These are phyloP conservation scores for Nakazawaea molendinolei DNA, from an alignment of 805 yeast genomes.

Conservation along the genomic window DNA sequence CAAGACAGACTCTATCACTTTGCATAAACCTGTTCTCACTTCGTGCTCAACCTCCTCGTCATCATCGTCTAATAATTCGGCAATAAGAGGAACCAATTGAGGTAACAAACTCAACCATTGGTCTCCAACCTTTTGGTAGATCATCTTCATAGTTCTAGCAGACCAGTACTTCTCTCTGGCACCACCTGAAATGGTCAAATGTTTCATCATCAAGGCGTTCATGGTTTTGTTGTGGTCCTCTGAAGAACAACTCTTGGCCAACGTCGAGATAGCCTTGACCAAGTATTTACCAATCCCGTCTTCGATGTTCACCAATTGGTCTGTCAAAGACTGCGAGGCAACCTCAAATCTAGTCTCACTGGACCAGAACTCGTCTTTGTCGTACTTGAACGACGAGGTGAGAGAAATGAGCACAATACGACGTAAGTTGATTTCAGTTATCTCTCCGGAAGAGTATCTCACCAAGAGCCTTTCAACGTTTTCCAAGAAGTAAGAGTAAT, in stretches of 20 bases:
- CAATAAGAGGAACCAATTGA: slow-evolving; percentile 90
- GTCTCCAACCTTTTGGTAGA: slow-evolving; percentile 90
- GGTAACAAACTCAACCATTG: slow-evolving; percentile 90
- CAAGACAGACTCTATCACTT: slow-evolving; percentile 82
- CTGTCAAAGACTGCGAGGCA: slow-evolving; percentile 53
- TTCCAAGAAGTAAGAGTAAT: slow-evolving; percentile 80
- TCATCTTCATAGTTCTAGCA: slow-evolving; percentile 65
- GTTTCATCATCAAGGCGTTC: slow-evolving; percentile 55
- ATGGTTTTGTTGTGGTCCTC: slow-evolving; percentile 66
- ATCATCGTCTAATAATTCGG: slow-evolving; percentile 92
- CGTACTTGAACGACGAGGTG: slow-evolving; percentile 77
- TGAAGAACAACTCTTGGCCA: slow-evolving; percentile 61
- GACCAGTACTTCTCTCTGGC: slow-evolving; percentile 73
- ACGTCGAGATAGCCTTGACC: slow-evolving; percentile 71
- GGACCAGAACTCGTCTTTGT: slow-evolving; percentile 94
- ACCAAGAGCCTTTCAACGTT: slow-evolving; percentile 52
- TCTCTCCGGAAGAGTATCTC: slow-evolving; percentile 37
- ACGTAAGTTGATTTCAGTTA: slow-evolving; percentile 51
- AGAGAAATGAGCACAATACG: slow-evolving; percentile 70
- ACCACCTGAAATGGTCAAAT: slow-evolving; percentile 57
- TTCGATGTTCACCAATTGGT: slow-evolving; percentile 64
- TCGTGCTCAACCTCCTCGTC: slow-evolving; percentile 89
- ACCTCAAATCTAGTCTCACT: slow-evolving; percentile 77
- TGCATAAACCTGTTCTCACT: slow-evolving; percentile 84
- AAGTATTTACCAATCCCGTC: slow-evolving; percentile 71